These are phyloP conservation scores for Pythium vanterpoolii DNA, from an alignment of 352 stramenopile species.

Conservation along the genomic window DNA sequence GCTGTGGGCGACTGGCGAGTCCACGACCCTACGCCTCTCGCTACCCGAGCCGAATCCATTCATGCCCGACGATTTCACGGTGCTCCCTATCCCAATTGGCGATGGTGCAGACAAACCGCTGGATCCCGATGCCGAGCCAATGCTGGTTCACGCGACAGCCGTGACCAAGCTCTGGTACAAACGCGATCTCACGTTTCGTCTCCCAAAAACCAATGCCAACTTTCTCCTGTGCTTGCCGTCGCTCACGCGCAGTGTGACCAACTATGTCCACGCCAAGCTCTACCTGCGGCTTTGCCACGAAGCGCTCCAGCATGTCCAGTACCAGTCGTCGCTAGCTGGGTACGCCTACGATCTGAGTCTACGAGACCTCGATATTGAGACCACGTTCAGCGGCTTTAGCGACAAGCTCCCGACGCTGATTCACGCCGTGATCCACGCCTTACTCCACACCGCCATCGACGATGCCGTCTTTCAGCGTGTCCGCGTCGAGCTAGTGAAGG, in stretches of 20 bases:
- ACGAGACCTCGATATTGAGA: conserved; percentile 64
- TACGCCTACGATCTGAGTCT: conserved; percentile 53
- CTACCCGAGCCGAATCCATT: conserved; percentile 53
- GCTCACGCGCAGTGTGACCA: conserved; percentile 36
- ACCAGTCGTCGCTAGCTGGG: conserved; percentile 60
- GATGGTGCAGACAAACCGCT: neutral
- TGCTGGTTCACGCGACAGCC: conserved; percentile 25
- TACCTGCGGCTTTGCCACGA: conserved; percentile 67
- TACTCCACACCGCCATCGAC: conserved; percentile 37
- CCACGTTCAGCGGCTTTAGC: conserved; percentile 67
- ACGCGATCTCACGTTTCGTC: conserved; percentile 52
- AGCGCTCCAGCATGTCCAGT: conserved; percentile 58
- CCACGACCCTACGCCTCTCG: neutral
- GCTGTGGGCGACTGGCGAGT: conserved; percentile 21
- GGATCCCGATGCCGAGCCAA: conserved; percentile 26
- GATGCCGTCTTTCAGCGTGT: conserved; percentile 41
- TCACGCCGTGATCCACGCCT: conserved; percentile 34
- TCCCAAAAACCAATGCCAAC: conserved; percentile 66
- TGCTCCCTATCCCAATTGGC: conserved; percentile 29
- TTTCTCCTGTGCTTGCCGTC: conserved; percentile 59
- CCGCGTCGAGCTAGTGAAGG: conserved; percentile 51
- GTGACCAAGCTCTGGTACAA: conserved; percentile 78
- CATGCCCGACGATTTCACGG: conserved; percentile 54
- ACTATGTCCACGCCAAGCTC: conserved; percentile 58
- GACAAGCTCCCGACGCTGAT: conserved; percentile 63